A percentile compares a stretch with the other conserved stretches of the same genome.
These are phyloP conservation scores for Byssochlamys sp. DNA, from an alignment of 2,329 filamentous ascomycete genomes.

Conservation along the genomic window DNA sequence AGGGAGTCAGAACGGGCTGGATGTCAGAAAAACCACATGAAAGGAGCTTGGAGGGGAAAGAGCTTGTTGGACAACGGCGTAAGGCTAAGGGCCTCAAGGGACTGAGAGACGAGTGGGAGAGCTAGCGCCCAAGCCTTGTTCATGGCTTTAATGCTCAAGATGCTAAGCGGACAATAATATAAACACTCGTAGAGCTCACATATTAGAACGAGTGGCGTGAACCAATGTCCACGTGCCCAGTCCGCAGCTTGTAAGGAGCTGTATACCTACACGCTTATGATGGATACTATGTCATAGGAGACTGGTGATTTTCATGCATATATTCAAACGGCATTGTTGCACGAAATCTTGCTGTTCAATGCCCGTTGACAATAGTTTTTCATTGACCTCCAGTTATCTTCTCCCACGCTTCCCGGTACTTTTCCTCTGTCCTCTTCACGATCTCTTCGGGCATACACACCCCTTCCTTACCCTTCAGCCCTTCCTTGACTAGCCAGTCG, in stretches of 20 bases:
- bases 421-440: constrained; percentile 55
- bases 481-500: constrained; percentile 67
- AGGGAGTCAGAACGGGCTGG: constrained; percentile 24
- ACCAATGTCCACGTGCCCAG: neutral
- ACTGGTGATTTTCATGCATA: neutral
- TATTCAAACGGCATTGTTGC: neutral
- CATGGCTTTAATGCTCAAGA: neutral
- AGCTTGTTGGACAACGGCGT: neutral
- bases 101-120: neutral
- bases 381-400: constrained; percentile 51
- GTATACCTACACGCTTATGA: neutral
- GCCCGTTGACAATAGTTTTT: neutral
- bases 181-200: neutral
- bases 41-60: neutral
- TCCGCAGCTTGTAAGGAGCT: neutral
- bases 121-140: neutral
- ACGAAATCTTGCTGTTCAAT: neutral
- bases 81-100: neutral
- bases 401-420: constrained; percentile 69
- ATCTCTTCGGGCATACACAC: constrained; percentile 66
- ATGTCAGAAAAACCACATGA: constrained; percentile 23
- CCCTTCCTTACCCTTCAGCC: constrained; percentile 64
- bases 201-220: neutral
- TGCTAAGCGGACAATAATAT: neutral
- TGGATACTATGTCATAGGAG: neutral